A percentile compares a stretch with the other conserved stretches of the same genome.
These are phyloP conservation scores for Thermothielavioides terrestris DNA, from an alignment of 495 filamentous ascomycete species.

Conservation along the genomic window DNA sequence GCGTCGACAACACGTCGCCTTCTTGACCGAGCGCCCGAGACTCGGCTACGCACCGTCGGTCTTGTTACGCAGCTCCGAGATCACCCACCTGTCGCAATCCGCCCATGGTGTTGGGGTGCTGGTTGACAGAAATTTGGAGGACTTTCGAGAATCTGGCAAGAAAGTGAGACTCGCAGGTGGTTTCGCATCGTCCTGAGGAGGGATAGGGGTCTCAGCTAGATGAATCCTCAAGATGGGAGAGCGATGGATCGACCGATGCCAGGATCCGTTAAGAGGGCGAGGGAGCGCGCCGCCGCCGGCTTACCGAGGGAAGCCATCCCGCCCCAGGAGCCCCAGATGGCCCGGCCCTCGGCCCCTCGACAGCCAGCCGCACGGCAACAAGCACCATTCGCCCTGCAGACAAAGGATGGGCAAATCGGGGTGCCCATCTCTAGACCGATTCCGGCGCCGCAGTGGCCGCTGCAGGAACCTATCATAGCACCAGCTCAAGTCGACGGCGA, in stretches of 20 bases:
- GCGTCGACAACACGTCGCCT: conserved; percentile 11
- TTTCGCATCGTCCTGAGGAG: conserved; percentile 19
- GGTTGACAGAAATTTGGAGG: conserved; percentile 19
- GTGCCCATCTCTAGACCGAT: conserved; percentile 46
- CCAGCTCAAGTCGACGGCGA: conserved; percentile 27
- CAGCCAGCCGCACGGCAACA: conserved; percentile 27
- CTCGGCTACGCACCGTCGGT: conserved; percentile 7
- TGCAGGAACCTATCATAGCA: conserved; percentile 40
- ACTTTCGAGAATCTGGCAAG: conserved; percentile 11
- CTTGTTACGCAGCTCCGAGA: conserved; percentile 3
- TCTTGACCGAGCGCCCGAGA: conserved; percentile 7
- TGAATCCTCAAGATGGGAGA: conserved; percentile 45
- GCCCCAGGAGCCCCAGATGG: conserved; percentile 39
- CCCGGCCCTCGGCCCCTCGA: conserved; percentile 37
- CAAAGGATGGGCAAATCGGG: conserved; percentile 36
- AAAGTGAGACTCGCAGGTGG: conserved; percentile 7
- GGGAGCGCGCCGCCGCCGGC: conserved; percentile 33
- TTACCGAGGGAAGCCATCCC: conserved; percentile 16
- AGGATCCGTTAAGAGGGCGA: conserved; percentile 41
- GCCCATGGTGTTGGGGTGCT: conserved; percentile 25
- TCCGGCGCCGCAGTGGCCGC: conserved; percentile 46
- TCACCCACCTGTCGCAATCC: conserved; percentile 12
- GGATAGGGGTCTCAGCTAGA: conserved; percentile 30
- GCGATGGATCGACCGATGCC: conserved; percentile 32
- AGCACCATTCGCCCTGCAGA: conserved; percentile 29